Evolutionary conservation across 2,329 filamentous ascomycete genomes (phyloP).

Genomic region (Rutstroemia sp.): DNA sequence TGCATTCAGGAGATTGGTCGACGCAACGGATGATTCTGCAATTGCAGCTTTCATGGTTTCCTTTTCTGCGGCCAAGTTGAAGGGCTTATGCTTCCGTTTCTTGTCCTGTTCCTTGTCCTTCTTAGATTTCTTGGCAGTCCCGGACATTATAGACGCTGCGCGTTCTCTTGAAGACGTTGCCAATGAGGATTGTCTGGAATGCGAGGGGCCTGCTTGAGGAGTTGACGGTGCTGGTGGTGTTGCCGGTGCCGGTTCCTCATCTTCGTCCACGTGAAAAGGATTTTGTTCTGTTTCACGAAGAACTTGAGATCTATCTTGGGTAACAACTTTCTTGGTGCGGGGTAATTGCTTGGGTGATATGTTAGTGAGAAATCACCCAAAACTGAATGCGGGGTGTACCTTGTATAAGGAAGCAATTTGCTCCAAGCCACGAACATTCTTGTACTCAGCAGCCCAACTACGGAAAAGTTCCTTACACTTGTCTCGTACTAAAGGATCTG

Average conservation of each 20-base stretch:
- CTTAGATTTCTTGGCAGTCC: constrained; percentile 31
- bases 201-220: constrained; percentile 11
- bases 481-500: constrained; percentile 76
- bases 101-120: constrained; percentile 37
- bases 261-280: constrained; percentile 61
- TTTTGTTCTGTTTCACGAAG: constrained; percentile 70
- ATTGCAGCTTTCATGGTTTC: constrained; percentile 82
- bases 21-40: constrained; percentile 79
- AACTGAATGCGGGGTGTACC: constrained; percentile 30
- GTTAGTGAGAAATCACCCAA: constrained; percentile 1
- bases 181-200: constrained; percentile 15
- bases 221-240: constrained; percentile 8
- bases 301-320: constrained; percentile 74
- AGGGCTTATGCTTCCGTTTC: constrained; percentile 53
- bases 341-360: constrained; percentile 45
- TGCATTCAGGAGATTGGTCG: constrained; percentile 83
- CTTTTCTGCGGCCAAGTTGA: constrained; percentile 83
- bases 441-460: constrained; percentile 80
- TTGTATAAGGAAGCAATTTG: constrained; percentile 72
- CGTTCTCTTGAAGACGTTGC: constrained; percentile 13
- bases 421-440: constrained; percentile 70
- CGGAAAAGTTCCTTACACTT: constrained; percentile 85
- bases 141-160: constrained; percentile 13
- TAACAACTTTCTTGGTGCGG: constrained; percentile 62
- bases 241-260: constrained; percentile 39